Conservation (phyloP, 163 green algal species). For the Scenedesmus sp. region DNA sequence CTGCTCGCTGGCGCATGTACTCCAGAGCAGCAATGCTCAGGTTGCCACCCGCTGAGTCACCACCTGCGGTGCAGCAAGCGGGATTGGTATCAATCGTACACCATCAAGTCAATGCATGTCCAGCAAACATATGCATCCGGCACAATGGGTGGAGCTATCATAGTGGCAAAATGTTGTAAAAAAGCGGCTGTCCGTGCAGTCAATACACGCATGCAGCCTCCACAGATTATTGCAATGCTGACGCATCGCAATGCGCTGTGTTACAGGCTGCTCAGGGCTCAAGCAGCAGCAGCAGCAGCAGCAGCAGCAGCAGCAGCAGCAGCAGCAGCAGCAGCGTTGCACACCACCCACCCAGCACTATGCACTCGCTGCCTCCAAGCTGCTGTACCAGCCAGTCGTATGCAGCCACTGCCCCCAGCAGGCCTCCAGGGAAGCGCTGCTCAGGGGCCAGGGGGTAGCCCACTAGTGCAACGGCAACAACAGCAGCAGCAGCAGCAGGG, state of each 20-base stretch:
- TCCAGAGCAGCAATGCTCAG: neutral
- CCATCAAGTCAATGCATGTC: too few species aligned
- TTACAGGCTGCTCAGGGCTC: too few species aligned
- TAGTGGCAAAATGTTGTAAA: too few species aligned
- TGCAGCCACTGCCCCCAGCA: neutral
- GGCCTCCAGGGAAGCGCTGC: conserved; percentile 16
- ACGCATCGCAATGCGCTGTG: too few species aligned
- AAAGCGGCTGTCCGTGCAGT: too few species aligned
- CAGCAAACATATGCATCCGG: too few species aligned
- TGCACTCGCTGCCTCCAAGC: neutral
- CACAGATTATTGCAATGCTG: too few species aligned
- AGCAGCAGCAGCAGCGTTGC: too few species aligned
- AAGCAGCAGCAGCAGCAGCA: too few species aligned
- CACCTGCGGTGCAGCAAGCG: neutral
- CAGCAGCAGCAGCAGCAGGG: neutral
- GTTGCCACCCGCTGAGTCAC: conserved; percentile 29
- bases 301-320: too few species aligned
- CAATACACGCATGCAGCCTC: too few species aligned
- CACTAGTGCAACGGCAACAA: neutral
- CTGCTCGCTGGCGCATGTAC: neutral
- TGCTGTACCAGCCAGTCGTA: conserved; percentile 25
- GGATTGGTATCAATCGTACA: neutral
- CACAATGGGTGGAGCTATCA: too few species aligned
- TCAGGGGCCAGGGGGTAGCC: conserved; percentile 25
- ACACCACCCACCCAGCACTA: neutral